Conservation (phyloP, 129 eudicot genomes). For the Helianthus annuus region DNA sequence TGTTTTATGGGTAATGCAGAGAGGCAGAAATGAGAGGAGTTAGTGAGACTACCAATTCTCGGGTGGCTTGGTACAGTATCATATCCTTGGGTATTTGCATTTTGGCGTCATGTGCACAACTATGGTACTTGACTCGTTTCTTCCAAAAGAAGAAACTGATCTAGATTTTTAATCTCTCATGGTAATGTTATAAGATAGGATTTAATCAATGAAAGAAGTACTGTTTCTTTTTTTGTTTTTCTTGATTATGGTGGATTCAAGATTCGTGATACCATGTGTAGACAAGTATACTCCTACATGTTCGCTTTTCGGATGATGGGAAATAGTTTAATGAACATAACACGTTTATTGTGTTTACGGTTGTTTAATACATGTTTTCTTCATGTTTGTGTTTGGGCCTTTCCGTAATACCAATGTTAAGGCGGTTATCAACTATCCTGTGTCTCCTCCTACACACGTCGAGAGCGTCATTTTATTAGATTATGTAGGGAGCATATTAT, state of each 20-base stretch:
- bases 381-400: constrained; percentile 7
- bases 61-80: constrained; percentile 88
- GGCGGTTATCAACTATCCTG: not conserved
- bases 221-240: constrained; percentile 2
- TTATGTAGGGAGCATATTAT: too few relatives aligned
- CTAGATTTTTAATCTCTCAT: constrained; percentile 33
- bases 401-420: not conserved
- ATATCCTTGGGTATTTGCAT: constrained; percentile 76
- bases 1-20: constrained; percentile 38
- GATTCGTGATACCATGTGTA: constrained; percentile 33
- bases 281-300: constrained; percentile 15
- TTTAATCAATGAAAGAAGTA: constrained; percentile 14
- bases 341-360: not conserved
- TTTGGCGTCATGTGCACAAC: constrained; percentile 57
- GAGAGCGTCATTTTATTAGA: too few relatives aligned
- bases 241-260: constrained; percentile 29
- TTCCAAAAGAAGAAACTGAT: constrained; percentile 93
- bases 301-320: constrained; percentile 27
- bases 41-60: constrained; percentile 69
- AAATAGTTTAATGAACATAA: constrained; percentile 29
- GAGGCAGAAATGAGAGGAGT: constrained; percentile 83
- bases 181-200: constrained; percentile 23
- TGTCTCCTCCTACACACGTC: too few relatives aligned
- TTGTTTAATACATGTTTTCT: not conserved
- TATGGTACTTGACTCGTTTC: constrained; percentile 69